Conservation (phyloP, 331 rosid species). For the Malus hybrid region DNA sequence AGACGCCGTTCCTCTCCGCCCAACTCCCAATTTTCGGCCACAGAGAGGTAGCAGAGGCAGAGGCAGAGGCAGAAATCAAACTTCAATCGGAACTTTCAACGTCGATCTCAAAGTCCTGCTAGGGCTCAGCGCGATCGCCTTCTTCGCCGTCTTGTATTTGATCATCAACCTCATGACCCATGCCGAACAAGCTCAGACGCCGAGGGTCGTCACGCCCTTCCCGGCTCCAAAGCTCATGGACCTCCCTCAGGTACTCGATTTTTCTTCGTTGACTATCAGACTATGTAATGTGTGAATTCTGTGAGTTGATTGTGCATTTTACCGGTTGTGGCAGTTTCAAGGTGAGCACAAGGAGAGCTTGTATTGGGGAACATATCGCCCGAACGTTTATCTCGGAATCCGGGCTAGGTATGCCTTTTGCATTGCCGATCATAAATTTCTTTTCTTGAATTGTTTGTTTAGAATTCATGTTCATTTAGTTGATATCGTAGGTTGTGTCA, state of each 20-base stretch:
- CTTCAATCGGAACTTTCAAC: conserved; percentile 40
- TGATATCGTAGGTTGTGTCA: neutral
- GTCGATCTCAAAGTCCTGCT: conserved; percentile 45
- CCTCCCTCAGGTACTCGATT: conserved; percentile 67
- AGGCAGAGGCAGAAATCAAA: conserved; percentile 31
- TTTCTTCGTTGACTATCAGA: neutral
- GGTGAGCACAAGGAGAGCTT: conserved; percentile 88
- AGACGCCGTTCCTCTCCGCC: conserved; percentile 19
- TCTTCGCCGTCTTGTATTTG: conserved; percentile 40
- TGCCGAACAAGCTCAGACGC: conserved; percentile 19
- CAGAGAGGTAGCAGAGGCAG: conserved; percentile 10
- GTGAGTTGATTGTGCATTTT: conserved; percentile 7
- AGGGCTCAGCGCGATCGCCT: conserved; percentile 39
- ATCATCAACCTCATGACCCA: conserved; percentile 31
- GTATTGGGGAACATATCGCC: conserved; percentile 99
- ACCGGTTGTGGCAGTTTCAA: conserved; percentile 55
- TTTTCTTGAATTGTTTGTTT: neutral
- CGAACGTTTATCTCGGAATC: conserved; percentile 78
- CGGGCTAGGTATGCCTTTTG: conserved; percentile 60
- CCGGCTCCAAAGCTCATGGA: conserved; percentile 81
- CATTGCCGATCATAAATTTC: neutral
- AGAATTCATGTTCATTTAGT: neutral
- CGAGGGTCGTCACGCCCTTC: conserved; percentile 66
- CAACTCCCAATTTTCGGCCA: conserved; percentile 17
- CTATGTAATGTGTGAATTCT: neutral